These are phyloP conservation scores for Fusarium compactum DNA, from an alignment of 2,329 filamentous ascomycete species.

Conservation along the genomic window DNA sequence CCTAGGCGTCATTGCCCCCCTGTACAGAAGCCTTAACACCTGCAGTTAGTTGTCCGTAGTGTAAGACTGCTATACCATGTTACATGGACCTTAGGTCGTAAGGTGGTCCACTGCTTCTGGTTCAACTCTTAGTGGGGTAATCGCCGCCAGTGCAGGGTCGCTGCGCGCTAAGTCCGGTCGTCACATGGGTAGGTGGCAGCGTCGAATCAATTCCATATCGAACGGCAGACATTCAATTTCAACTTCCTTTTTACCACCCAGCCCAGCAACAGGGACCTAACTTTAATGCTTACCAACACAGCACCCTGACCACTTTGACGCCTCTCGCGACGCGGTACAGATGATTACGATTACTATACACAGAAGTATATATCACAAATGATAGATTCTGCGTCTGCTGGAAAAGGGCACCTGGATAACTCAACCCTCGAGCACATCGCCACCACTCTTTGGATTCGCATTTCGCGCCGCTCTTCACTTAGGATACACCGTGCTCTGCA, in stretches of 20 bases:
- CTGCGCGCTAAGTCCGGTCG: slow-evolving; percentile 23
- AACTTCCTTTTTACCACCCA: slow-evolving; percentile 6
- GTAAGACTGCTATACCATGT: too few species aligned
- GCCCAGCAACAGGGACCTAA: slow-evolving; percentile 1
- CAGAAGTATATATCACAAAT: slow-evolving; percentile 3
- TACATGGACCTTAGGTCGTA: too few species aligned
- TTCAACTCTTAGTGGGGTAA: slow-evolving; percentile 37
- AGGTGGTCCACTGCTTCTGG: too few species aligned
- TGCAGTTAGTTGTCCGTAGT: slow-evolving; percentile 25
- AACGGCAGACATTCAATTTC: slow-evolving; percentile 24
- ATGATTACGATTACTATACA: slow-evolving; percentile 9
- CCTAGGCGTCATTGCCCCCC: slow-evolving; percentile 5
- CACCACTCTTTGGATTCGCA: slow-evolving; percentile 20
- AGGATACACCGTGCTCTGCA: slow-evolving; percentile 13
- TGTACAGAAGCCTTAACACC: slow-evolving; percentile 20
- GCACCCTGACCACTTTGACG: background rate
- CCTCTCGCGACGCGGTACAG: slow-evolving; percentile 3
- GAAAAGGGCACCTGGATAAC: slow-evolving; percentile 16
- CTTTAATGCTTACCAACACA: slow-evolving; percentile 15
- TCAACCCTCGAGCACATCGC: slow-evolving; percentile 24
- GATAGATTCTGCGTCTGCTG: slow-evolving; percentile 8
- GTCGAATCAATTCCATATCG: slow-evolving; percentile 28
- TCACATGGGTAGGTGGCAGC: slow-evolving; percentile 35
- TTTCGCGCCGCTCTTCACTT: slow-evolving; percentile 1
- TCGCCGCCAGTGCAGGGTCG: slow-evolving; percentile 35